Percentiles rank a stretch among this genome's conserved stretches.
Conservation (phyloP, 163 green algal genomes). For the Smithsoniella earleae region DNA sequence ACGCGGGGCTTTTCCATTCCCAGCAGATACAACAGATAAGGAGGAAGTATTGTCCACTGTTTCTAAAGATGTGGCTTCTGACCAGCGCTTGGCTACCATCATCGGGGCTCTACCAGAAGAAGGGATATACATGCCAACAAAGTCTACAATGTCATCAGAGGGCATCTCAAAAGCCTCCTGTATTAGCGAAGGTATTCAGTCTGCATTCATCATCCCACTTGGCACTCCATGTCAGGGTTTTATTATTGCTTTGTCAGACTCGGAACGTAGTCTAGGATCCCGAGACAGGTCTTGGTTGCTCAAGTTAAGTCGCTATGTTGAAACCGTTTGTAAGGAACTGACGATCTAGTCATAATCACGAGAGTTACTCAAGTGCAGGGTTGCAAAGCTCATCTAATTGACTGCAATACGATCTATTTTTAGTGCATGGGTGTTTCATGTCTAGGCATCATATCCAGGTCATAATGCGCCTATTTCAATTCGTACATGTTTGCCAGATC, state of each 20-base stretch:
- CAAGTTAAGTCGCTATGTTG: background rate
- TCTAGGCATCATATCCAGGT: no score
- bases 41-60: no score
- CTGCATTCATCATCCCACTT: constrained; percentile 1
- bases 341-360: no score
- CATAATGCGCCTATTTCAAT: no score
- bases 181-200: constrained; percentile 28
- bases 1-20: background rate
- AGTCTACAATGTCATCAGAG: background rate
- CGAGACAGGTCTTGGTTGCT: background rate
- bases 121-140: constrained; percentile 13
- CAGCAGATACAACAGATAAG: background rate
- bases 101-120: background rate
- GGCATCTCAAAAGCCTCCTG: background rate
- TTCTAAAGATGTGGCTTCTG: no score
- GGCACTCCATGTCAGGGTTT: background rate
- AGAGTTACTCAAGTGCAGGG: no score
- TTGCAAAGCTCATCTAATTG: no score
- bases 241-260: constrained; percentile 18
- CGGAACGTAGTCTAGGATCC: background rate
- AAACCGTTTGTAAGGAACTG: background rate
- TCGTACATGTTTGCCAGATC: no score
- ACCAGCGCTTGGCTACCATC: no score
- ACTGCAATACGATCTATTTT: no score
- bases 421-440: no score